These are phyloP conservation scores for Chenopodium album DNA, from an alignment of 148 eudicot genomes.

Conservation along the genomic window DNA sequence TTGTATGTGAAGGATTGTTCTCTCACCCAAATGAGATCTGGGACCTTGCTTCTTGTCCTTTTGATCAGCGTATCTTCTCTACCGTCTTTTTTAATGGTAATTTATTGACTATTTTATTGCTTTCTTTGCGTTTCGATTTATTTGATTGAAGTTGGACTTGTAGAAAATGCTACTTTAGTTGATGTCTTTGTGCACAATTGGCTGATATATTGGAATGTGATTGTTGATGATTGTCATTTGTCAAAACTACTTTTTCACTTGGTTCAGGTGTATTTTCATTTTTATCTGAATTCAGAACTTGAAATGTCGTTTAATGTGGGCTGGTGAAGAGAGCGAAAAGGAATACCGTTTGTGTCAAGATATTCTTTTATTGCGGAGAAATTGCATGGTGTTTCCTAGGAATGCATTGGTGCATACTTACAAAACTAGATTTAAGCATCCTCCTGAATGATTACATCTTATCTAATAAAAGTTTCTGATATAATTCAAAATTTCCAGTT, in stretches of 20 bases:
- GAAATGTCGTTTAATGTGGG: neutral
- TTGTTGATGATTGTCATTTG: neutral
- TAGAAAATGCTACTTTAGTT: neutral
- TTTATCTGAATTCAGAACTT: neutral
- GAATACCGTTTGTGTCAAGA: neutral
- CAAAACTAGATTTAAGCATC: neutral
- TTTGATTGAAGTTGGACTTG: neutral
- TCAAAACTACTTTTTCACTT: neutral
- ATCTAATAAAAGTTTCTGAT: neutral
- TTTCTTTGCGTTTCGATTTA: neutral
- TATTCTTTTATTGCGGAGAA: neutral
- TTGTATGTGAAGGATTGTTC: conserved; percentile 92
- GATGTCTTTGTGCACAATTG: neutral
- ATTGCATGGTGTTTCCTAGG: neutral
- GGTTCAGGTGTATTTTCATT: neutral
- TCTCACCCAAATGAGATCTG: conserved; percentile 96
- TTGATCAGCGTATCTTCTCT: conserved; percentile 92
- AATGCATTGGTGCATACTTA: neutral
- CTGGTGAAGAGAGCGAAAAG: neutral
- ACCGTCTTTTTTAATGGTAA: conserved; percentile 84
- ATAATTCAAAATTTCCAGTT: neutral
- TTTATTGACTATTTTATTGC: neutral
- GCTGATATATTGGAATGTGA: neutral
- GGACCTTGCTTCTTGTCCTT: conserved; percentile 96
- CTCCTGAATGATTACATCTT: neutral